Evolutionary conservation across 2,329 filamentous ascomycete species (phyloP).

Genomic region (Monilinia vaccinii-corymbosi): DNA sequence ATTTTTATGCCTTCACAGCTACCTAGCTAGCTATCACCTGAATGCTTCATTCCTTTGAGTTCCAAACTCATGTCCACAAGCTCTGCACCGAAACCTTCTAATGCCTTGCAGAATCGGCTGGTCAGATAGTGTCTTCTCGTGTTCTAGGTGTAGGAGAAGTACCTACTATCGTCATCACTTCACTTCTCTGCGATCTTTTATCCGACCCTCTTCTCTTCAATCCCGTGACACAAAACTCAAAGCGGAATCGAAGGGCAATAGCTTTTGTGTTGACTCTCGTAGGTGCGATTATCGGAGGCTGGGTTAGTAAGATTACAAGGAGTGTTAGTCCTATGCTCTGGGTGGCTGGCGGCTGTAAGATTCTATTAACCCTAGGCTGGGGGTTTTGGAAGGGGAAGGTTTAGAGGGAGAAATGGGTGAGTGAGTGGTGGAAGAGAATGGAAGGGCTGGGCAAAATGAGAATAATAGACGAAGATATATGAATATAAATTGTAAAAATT

Average conservation of each 20-base stretch:
- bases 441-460: neutral
- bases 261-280: slow-evolving; percentile 40
- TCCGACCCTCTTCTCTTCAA: slow-evolving; percentile 46
- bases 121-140: slow-evolving; percentile 64
- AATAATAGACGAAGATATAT: neutral
- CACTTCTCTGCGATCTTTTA: slow-evolving; percentile 70
- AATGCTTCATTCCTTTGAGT: neutral
- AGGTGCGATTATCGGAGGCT: slow-evolving; percentile 43
- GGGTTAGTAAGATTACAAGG: slow-evolving; percentile 35
- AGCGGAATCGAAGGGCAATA: slow-evolving; percentile 40
- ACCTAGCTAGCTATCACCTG: neutral
- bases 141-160: slow-evolving; percentile 58
- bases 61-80: neutral
- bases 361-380: slow-evolving; percentile 46
- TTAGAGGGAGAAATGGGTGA: neutral
- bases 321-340: slow-evolving; percentile 36
- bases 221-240: slow-evolving; percentile 31
- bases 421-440: neutral
- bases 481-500: neutral
- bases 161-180: slow-evolving; percentile 69
- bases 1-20: neutral
- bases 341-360: slow-evolving; percentile 37
- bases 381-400: neutral
- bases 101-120: slow-evolving; percentile 48
- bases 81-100: neutral